Evolutionary conservation across 148 eudicot genomes (phyloP).

Genomic region (Amaranthus cruentus): DNA sequence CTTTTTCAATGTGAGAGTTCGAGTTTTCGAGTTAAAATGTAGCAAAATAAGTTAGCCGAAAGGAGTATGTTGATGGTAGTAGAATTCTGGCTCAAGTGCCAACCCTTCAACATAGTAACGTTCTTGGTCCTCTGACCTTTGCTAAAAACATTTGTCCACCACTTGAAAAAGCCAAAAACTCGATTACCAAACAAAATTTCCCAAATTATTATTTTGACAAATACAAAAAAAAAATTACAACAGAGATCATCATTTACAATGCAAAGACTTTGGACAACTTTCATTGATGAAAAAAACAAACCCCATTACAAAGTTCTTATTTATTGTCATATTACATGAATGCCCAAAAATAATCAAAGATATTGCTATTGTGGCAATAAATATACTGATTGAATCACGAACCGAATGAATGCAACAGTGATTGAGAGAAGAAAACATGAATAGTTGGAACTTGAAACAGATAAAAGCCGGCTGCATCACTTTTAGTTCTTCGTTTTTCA

Average conservation of each 20-base stretch:
- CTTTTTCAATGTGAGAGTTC: too few species aligned
- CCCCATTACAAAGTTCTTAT: background rate
- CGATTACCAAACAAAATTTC: too few species aligned
- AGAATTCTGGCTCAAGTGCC: too few species aligned
- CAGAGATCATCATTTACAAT: background rate
- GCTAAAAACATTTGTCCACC: too few species aligned
- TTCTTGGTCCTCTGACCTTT: too few species aligned
- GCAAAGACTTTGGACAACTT: background rate
- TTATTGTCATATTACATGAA: slow-evolving; percentile 1
- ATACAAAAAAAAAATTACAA: too few species aligned
- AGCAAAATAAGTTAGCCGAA: too few species aligned
- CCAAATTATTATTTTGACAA: too few species aligned
- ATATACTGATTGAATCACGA: background rate
- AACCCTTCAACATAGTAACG: too few species aligned
- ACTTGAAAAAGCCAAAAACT: too few species aligned
- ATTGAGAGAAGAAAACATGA: background rate
- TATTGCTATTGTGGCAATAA: background rate
- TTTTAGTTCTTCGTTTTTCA: background rate
- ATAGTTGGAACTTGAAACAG: background rate
- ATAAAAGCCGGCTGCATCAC: background rate
- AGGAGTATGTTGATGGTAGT: too few species aligned
- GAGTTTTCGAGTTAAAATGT: too few species aligned
- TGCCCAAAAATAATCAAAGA: background rate
- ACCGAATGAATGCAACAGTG: slow-evolving; percentile 1
- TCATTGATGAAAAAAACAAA: background rate